Conservation (phyloP, 202 grass and related monocot species). For the Setaria italica region DNA sequence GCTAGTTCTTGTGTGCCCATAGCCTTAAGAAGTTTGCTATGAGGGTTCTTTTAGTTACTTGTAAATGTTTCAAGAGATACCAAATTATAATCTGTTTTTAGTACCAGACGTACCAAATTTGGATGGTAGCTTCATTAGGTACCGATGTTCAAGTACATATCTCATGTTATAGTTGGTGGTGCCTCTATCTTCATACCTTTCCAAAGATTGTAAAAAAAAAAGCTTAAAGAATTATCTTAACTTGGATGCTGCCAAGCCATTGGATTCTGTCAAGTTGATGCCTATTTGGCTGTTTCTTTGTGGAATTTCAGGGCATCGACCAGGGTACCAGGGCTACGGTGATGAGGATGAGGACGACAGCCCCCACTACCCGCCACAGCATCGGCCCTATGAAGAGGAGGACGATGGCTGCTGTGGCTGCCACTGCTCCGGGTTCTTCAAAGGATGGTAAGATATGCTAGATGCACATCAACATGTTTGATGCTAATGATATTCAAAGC, state of each 20-base stretch:
- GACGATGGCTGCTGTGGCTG: background rate
- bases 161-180: background rate
- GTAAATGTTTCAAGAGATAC: background rate
- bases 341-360: constrained; percentile 2
- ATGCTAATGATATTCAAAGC: background rate
- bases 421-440: constrained; percentile 32
- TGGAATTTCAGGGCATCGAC: constrained; percentile 26
- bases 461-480: background rate
- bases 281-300: background rate
- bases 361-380: constrained; percentile 33
- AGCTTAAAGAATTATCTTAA: background rate
- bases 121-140: background rate
- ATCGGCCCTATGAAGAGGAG: constrained; percentile 7
- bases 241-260: background rate
- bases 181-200: background rate
- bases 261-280: background rate
- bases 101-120: background rate
- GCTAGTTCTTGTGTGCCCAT: background rate
- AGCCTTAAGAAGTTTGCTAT: background rate
- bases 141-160: background rate
- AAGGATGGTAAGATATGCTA: constrained; percentile 47
- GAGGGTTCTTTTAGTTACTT: background rate
- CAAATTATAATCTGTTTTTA: background rate
- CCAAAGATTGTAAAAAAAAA: background rate
- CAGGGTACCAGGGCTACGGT: constrained; percentile 51